These are phyloP conservation scores for Intubia oerlemansii DNA, from an alignment of 2,329 filamentous ascomycete genomes.

Conservation along the genomic window DNA sequence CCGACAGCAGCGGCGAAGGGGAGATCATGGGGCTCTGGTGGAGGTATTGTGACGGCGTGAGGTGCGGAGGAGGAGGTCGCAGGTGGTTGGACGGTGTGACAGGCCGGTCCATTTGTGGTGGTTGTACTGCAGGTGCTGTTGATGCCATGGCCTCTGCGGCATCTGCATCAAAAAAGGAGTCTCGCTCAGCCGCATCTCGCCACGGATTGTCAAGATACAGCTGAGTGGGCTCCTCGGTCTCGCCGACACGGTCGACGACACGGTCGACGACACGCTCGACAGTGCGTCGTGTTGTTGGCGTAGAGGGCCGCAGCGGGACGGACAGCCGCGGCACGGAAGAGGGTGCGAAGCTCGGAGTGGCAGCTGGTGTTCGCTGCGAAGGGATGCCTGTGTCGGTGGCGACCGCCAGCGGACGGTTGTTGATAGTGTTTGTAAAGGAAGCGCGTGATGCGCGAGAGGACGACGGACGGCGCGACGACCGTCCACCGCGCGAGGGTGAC, in stretches of 20 bases:
- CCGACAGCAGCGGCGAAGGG: slow-evolving; percentile 32
- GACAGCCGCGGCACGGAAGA: neutral
- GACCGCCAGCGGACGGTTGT: slow-evolving; percentile 15
- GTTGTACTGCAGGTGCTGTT: too few species aligned
- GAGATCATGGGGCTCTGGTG: slow-evolving; percentile 30
- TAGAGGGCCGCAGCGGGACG: neutral
- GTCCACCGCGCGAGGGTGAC: neutral
- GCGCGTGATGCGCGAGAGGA: slow-evolving; percentile 23
- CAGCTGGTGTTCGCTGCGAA: slow-evolving; percentile 14
- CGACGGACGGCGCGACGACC: slow-evolving; percentile 16
- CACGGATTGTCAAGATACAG: too few species aligned
- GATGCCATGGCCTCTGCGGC: too few species aligned
- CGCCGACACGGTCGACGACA: too few species aligned
- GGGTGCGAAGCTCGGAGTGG: slow-evolving; percentile 6
- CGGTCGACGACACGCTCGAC: too few species aligned
- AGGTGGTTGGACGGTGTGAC: slow-evolving; percentile 10
- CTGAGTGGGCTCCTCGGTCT: too few species aligned
- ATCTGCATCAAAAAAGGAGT: too few species aligned
- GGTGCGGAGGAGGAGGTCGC: slow-evolving; percentile 3
- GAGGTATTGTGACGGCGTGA: slow-evolving; percentile 1
- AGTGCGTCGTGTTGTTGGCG: too few species aligned
- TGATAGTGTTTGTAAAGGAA: slow-evolving; percentile 19
- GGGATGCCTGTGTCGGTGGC: slow-evolving; percentile 15
- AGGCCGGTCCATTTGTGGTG: slow-evolving; percentile 8
- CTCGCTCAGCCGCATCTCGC: too few species aligned